Percentiles rank a stretch among this genome's conserved stretches.
phyloP scores from a whole-genome alignment of 2,329 filamentous ascomycete genomes.

The Diaporthe sp. region DNA sequence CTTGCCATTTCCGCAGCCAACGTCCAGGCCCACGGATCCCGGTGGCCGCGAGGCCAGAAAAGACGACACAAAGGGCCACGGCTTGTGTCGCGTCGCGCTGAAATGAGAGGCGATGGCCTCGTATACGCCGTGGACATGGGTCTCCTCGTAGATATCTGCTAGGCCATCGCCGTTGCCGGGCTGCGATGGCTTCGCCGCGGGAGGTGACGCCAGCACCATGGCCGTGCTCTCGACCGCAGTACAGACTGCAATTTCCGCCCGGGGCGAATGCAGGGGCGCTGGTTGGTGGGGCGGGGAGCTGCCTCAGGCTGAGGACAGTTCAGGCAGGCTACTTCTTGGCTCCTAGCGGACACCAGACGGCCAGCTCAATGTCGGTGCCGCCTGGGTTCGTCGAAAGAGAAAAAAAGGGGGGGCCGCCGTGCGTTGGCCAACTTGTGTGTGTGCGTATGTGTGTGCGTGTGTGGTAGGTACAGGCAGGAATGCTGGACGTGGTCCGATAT shows the following conservation, averaged over 20 bases:
- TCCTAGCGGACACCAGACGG: constrained; percentile 1
- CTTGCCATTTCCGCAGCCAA: constrained; percentile 98
- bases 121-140: constrained; percentile 94
- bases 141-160: constrained; percentile 79
- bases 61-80: constrained; percentile 90
- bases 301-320: constrained; percentile 18
- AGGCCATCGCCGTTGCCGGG: constrained; percentile 42
- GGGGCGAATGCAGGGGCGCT: constrained; percentile 1
- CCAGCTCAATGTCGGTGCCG: constrained; percentile 5
- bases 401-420: constrained; percentile 3
- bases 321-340: constrained; percentile 15
- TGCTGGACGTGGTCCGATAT: constrained; percentile 27
- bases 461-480: constrained; percentile 12
- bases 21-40: constrained; percentile 86
- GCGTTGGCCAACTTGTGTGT: constrained; percentile 5
- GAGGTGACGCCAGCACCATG: constrained; percentile 37
- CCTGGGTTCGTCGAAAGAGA: not conserved
- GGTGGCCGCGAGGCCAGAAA: constrained; percentile 77
- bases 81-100: constrained; percentile 83
- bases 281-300: constrained; percentile 13
- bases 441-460: constrained; percentile 6
- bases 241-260: constrained; percentile 1
- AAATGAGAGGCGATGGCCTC: constrained; percentile 89
- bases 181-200: constrained; percentile 43
- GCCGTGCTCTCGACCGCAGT: constrained; percentile 16